Base-by-base conservation (phyloP, 306 rosid genomes). In the Begonia loranthoides region DNA sequence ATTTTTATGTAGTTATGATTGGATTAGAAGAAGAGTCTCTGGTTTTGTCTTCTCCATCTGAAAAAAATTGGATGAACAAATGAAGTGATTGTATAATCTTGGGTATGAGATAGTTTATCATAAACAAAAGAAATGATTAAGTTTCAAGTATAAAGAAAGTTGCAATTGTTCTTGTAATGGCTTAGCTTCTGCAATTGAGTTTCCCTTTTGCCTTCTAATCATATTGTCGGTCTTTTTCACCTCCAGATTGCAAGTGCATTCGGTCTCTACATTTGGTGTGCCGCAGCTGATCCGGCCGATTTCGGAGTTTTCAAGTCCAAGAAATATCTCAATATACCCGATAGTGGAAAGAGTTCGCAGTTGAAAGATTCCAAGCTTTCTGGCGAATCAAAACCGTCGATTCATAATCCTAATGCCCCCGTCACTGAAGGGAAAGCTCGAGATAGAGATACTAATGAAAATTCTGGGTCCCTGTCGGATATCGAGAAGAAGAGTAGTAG, bases 271-370 rank as follows among this genome's bases (percentile, higher is more conserved):
- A 72, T 86, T 59, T 90, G 99, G 99, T 86, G 99, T 21, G 92
- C 99, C 11, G 95, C 92, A 34, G 90, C 99, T 17, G 99, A 90
- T 75, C 99, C 99, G 11, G 99, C 93, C 4, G 99, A 90, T 66
- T 70, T 79, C 6, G 95, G 99, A 68, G 99, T 90, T 56, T 90
- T 90, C 58, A 86, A 73, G 70, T 90, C 99, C 39, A 90, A 86
- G 61, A 86, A 82, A 66, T 86, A 90, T 66, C 79, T 80, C 38
- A 65, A 82, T 43, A 62, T 82, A 66, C 78, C 68, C 1, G 87
- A 75, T 8, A 47, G 56, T 55, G 83, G 56, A 66, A 82, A 79
- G 72, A 69, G 52, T 65, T 66, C 70, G 16, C 63, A 62, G 41
- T 58, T 62, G 16, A 80, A 82, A 50, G 68, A 58, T 66, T 74